These are phyloP conservation scores for Crithidia mellificae DNA, from an alignment of 208 protist species.

Conservation along the genomic window DNA sequence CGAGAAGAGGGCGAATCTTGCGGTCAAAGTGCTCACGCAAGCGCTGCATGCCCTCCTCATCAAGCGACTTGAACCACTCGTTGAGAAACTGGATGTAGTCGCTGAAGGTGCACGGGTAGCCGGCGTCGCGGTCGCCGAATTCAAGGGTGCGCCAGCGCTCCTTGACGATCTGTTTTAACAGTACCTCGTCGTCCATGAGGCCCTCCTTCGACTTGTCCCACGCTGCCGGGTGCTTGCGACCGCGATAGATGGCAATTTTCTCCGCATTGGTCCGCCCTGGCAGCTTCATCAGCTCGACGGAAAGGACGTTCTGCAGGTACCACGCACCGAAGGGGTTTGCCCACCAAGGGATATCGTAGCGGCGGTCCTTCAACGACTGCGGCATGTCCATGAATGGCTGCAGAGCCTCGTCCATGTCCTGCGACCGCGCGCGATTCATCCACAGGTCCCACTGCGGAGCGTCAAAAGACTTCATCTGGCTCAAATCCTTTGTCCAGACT, in stretches of 20 bases:
- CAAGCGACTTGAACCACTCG: constrained; percentile 93
- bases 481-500: constrained; percentile 91
- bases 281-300: constrained; percentile 88
- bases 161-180: constrained; percentile 85
- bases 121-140: constrained; percentile 89
- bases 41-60: constrained; percentile 91
- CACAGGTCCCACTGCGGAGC: constrained; percentile 92
- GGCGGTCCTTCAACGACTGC: constrained; percentile 89
- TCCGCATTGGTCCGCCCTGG: constrained; percentile 87
- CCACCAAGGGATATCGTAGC: constrained; percentile 94
- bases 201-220: constrained; percentile 58
- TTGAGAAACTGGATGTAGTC: constrained; percentile 95
- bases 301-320: constrained; percentile 93
- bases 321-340: constrained; percentile 93
- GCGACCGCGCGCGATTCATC: constrained; percentile 81
- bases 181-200: constrained; percentile 79
- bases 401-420: constrained; percentile 92
- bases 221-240: constrained; percentile 49
- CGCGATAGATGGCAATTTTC: constrained; percentile 89
- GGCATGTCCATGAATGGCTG: constrained; percentile 95
- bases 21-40: constrained; percentile 93
- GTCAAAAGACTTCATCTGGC: constrained; percentile 91
- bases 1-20: constrained; percentile 88
- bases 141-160: constrained; percentile 91
- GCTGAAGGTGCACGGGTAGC: constrained; percentile 90